Conservation (phyloP, 2,329 filamentous ascomycete genomes). For the Talaromyces atroroseus region DNA sequence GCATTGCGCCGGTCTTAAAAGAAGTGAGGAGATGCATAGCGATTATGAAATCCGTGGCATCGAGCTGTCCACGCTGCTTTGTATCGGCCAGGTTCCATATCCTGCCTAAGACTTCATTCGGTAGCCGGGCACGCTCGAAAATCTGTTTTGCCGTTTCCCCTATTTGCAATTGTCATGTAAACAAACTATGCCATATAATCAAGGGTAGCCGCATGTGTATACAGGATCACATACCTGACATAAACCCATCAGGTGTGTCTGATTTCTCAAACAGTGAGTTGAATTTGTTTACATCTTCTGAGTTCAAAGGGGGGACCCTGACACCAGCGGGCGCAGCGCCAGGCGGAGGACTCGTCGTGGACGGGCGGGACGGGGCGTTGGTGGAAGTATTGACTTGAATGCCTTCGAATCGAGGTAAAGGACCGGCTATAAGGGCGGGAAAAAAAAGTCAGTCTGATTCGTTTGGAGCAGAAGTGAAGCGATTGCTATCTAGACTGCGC, state of each 20-base stretch:
- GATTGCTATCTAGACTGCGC: not conserved
- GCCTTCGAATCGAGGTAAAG: conserved; percentile 89
- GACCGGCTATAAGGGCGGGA: conserved; percentile 51
- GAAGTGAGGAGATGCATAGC: conserved; percentile 96
- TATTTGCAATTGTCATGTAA: conserved; percentile 20
- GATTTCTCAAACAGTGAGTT: conserved; percentile 86
- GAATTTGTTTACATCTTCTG: conserved; percentile 88
- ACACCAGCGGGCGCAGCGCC: conserved; percentile 51
- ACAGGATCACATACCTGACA: conserved; percentile 53
- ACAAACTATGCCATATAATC: not conserved
- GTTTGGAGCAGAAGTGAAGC: not conserved
- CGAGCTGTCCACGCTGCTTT: conserved; percentile 81
- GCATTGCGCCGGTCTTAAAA: conserved; percentile 76
- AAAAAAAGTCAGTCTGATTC: not conserved
- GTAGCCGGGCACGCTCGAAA: conserved; percentile 85
- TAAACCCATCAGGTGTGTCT: conserved; percentile 65
- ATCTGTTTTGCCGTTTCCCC: conserved; percentile 87
- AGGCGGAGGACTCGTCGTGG: conserved; percentile 45
- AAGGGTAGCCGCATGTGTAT: not conserved
- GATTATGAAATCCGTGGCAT: conserved; percentile 89
- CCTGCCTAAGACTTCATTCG: conserved; percentile 83
- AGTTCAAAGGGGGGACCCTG: conserved; percentile 79
- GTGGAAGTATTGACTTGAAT: conserved; percentile 44
- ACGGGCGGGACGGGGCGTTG: conserved; percentile 47
- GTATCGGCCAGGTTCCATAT: conserved; percentile 96